phyloP scores from a whole-genome alignment of 371 early-diverging fungal genomes.

The Saksenaea vasiformis region DNA sequence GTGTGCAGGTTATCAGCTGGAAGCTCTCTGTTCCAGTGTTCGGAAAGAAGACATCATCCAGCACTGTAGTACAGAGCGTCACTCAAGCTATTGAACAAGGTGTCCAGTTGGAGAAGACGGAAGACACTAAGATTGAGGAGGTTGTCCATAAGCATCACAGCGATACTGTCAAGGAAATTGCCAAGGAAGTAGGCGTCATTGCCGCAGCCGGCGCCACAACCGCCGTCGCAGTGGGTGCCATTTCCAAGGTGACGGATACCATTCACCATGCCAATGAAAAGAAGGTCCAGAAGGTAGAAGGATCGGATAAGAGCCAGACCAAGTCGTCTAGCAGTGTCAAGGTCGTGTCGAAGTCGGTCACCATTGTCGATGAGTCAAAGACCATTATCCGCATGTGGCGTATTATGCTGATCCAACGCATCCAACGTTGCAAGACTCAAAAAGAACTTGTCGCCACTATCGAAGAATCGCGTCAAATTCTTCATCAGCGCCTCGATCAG shows the following conservation, averaged over 20 bases:
- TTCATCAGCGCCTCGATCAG: conserved; percentile 20
- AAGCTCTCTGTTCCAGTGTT: conserved; percentile 45
- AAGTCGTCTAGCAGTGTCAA: not conserved
- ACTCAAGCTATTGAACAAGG: conserved; percentile 28
- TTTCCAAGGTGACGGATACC: conserved; percentile 3
- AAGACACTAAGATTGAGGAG: conserved; percentile 39
- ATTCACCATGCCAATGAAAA: not conserved
- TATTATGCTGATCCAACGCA: conserved; percentile 23
- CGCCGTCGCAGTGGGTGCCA: conserved; percentile 7
- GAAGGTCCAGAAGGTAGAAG: not conserved
- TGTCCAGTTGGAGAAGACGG: conserved; percentile 32
- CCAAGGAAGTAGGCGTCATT: conserved; percentile 7
- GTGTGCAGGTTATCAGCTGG: conserved; percentile 26
- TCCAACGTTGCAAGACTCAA: conserved; percentile 20
- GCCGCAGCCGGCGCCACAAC: conserved; percentile 4
- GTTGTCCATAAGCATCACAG: conserved; percentile 26
- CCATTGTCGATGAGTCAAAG: conserved; percentile 14
- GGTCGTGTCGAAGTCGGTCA: not conserved
- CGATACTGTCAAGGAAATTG: conserved; percentile 20
- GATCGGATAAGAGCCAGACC: not conserved
- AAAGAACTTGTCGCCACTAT: conserved; percentile 28
- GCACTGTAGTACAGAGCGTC: not conserved
- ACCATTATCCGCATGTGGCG: conserved; percentile 30
- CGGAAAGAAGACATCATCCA: conserved; percentile 24
- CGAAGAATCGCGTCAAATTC: conserved; percentile 24